phyloP scores from a whole-genome alignment of 1,139 yeast genomes.

The Yamadazyma kanchanaburiensis region DNA sequence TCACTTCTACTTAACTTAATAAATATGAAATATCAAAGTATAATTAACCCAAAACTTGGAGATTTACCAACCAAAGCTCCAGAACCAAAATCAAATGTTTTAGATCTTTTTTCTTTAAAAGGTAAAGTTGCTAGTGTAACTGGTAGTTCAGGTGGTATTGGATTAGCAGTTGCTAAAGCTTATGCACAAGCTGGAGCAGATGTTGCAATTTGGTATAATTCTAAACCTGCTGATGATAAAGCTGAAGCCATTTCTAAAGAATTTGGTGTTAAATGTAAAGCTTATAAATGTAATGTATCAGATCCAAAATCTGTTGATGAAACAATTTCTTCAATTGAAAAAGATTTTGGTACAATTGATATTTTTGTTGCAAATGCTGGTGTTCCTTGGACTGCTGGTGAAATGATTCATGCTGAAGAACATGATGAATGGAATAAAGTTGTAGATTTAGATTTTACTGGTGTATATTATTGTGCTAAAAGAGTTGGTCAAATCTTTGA shows the following conservation, averaged over 20 bases:
- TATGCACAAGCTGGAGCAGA: constrained; percentile 91
- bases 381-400: constrained; percentile 79
- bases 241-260: constrained; percentile 56
- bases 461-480: constrained; percentile 75
- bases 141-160: constrained; percentile 86
- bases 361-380: constrained; percentile 92
- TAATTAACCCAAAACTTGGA: constrained; percentile 24
- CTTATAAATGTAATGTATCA: constrained; percentile 70
- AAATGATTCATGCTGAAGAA: constrained; percentile 54
- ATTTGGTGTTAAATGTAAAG: constrained; percentile 65
- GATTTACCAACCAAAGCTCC: constrained; percentile 30
- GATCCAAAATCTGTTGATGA: constrained; percentile 55
- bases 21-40: constrained; percentile 14
- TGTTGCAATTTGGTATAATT: constrained; percentile 71
- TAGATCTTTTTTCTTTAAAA: constrained; percentile 62
- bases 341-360: constrained; percentile 76
- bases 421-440: constrained; percentile 61
- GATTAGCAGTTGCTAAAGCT: constrained; percentile 79
- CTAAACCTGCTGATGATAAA: constrained; percentile 54
- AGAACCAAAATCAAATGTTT: constrained; percentile 23
- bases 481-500: constrained; percentile 68
- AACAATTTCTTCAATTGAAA: constrained; percentile 54
- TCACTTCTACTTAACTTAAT: too few species aligned
- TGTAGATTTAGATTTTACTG: constrained; percentile 68
- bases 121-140: constrained; percentile 88